phyloP scores from a whole-genome alignment of 1,284 basidiomycete species.

The Pholiota adiposa region DNA sequence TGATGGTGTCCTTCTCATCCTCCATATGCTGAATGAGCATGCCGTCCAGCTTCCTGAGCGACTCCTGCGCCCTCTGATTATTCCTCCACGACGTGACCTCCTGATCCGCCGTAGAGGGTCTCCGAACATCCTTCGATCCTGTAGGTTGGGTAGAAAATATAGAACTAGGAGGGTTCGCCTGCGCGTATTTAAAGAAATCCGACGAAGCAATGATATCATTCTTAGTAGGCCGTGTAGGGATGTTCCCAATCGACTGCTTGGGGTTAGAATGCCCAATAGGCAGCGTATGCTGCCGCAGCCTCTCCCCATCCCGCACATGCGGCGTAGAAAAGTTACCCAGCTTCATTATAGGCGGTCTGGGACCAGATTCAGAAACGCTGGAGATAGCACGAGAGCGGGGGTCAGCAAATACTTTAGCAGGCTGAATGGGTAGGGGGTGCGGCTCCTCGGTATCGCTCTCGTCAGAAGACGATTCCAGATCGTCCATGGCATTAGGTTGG shows the following conservation, averaged over 20 bases:
- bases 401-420: slow-evolving; percentile 33
- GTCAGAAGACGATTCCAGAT: slow-evolving; percentile 62
- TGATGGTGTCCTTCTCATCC: slow-evolving; percentile 72
- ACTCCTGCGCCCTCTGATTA: slow-evolving; percentile 52
- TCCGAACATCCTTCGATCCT: slow-evolving; percentile 16
- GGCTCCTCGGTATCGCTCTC: slow-evolving; percentile 45
- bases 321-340: slow-evolving; percentile 53
- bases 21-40: slow-evolving; percentile 78
- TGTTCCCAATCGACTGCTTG: slow-evolving; percentile 30
- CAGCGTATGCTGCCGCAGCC: slow-evolving; percentile 15
- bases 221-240: slow-evolving; percentile 39
- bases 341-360: slow-evolving; percentile 41
- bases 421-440: slow-evolving; percentile 23
- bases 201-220: slow-evolving; percentile 43
- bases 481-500: slow-evolving; percentile 73
- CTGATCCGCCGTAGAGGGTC: slow-evolving; percentile 34
- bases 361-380: slow-evolving; percentile 30
- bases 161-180: slow-evolving; percentile 29
- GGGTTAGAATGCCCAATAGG: slow-evolving; percentile 33
- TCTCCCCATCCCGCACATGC: slow-evolving; percentile 32
- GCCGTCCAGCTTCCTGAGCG: slow-evolving; percentile 67
- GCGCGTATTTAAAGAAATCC: slow-evolving; percentile 45
- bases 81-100: slow-evolving; percentile 35
- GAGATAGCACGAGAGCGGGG: slow-evolving; percentile 41
- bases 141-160: slow-evolving; percentile 16